These are phyloP conservation scores for Phlebiopsis flavidoalba DNA, from an alignment of 768 basidiomycete genomes.

Conservation along the genomic window DNA sequence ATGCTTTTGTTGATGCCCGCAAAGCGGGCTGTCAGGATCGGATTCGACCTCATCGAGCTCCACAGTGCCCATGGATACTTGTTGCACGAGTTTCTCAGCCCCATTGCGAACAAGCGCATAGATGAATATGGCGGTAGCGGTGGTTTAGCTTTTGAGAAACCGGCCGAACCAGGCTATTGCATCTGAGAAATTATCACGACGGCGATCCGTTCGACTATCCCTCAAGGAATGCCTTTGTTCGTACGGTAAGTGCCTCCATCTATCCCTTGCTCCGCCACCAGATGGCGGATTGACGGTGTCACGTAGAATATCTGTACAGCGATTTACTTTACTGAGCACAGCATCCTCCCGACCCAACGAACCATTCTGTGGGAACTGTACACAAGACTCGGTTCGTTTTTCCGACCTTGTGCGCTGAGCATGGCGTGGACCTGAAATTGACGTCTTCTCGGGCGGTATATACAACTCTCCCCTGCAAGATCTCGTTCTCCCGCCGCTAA, in stretches of 20 bases:
- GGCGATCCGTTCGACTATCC: slow-evolving; percentile 54
- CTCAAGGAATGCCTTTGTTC: slow-evolving; percentile 62
- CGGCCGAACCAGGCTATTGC: slow-evolving; percentile 38
- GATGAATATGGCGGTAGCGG: slow-evolving; percentile 43
- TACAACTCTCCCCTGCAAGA: slow-evolving; percentile 41
- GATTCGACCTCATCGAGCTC: slow-evolving; percentile 27
- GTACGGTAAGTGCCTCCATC: slow-evolving; percentile 39
- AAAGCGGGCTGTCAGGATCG: slow-evolving; percentile 31
- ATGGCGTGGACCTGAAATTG: slow-evolving; percentile 74
- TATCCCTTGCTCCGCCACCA: not conserved
- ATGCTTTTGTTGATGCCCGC: slow-evolving; percentile 29
- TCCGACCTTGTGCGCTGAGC: slow-evolving; percentile 48
- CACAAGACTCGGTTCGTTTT: slow-evolving; percentile 62
- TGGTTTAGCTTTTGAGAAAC: slow-evolving; percentile 41
- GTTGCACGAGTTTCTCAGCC: slow-evolving; percentile 34
- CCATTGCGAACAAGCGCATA: slow-evolving; percentile 32
- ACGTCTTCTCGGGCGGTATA: slow-evolving; percentile 66
- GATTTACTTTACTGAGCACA: slow-evolving; percentile 65
- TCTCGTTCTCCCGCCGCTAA: slow-evolving; percentile 31
- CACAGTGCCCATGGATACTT: slow-evolving; percentile 28
- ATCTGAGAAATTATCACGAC: slow-evolving; percentile 32
- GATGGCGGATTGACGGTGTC: not conserved
- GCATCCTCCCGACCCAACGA: slow-evolving; percentile 53
- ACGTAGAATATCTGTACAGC: slow-evolving; percentile 55
- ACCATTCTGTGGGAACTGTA: slow-evolving; percentile 57